phyloP scores from a whole-genome alignment of 306 rosid genomes.

The Castanopsis chinensis region DNA sequence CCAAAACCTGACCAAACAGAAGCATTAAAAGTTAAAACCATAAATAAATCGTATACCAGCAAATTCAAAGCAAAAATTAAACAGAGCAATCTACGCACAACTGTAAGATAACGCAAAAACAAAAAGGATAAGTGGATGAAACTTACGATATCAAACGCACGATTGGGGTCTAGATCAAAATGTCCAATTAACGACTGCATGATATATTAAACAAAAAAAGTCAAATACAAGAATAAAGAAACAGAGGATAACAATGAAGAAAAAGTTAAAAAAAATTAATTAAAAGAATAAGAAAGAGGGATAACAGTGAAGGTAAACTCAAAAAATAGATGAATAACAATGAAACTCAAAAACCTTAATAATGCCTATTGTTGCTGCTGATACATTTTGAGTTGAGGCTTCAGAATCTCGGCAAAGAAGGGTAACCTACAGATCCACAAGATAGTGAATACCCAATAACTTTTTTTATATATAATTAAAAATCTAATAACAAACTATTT shows the following conservation, averaged over 20 bases:
- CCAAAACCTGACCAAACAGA: slow-evolving; percentile 62
- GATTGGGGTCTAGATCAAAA: slow-evolving; percentile 98
- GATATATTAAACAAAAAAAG: slow-evolving; percentile 19
- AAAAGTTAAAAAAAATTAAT: no score
- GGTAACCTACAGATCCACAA: slow-evolving; percentile 55
- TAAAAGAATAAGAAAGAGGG: no score
- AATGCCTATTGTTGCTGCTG: slow-evolving; percentile 82
- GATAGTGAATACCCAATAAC: slow-evolving; percentile 22
- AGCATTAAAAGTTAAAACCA: neutral
- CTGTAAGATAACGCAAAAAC: neutral
- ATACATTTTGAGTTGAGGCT: slow-evolving; percentile 51
- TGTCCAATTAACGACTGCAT: slow-evolving; percentile 98
- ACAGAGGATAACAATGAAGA: neutral
- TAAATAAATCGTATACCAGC: neutral
- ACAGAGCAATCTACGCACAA: slow-evolving; percentile 11
- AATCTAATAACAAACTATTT: neutral
- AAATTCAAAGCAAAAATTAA: neutral
- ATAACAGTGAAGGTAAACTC: no score
- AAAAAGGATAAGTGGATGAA: neutral
- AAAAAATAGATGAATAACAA: neutral
- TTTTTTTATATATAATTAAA: no score
- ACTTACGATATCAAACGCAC: slow-evolving; percentile 96
- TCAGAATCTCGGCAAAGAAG: slow-evolving; percentile 82
- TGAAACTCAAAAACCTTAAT: slow-evolving; percentile 66
- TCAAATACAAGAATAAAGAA: slow-evolving; percentile 11